phyloP scores from a whole-genome alignment of 345 rosid species.

The Salix suchowensis region DNA sequence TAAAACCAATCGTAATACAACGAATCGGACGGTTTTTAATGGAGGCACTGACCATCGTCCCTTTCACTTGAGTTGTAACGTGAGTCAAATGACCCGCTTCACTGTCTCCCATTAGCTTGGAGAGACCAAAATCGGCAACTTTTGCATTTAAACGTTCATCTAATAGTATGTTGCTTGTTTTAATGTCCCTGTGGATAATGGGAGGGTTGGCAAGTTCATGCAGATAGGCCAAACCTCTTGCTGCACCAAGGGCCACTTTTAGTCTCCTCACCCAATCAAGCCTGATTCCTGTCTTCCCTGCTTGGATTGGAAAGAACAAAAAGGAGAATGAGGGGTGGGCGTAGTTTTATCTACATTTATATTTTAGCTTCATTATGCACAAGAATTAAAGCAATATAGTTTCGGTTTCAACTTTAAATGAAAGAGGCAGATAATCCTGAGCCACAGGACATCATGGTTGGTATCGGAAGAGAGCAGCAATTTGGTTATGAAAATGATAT shows the following conservation, averaged over 20 bases:
- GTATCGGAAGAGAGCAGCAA: no score
- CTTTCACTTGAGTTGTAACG: conserved; percentile 89
- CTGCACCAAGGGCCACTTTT: conserved; percentile 70
- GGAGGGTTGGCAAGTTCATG: conserved; percentile 97
- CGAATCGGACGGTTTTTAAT: no score
- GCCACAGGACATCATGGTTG: no score
- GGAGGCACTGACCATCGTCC: conserved; percentile 71
- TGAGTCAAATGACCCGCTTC: conserved; percentile 74
- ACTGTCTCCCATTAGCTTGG: conserved; percentile 54
- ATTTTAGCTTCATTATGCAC: not conserved
- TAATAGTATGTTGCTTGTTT: conserved; percentile 73
- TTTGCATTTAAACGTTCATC: conserved; percentile 78
- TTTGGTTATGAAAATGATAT: no score
- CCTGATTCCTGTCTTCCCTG: conserved; percentile 77
- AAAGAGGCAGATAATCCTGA: no score
- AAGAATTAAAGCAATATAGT: not conserved
- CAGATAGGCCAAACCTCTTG: conserved; percentile 77
- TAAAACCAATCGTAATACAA: not conserved
- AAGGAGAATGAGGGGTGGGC: not conserved
- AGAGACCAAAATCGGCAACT: conserved; percentile 92
- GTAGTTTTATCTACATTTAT: not conserved
- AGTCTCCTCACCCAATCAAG: conserved; percentile 81
- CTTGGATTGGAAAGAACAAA: not conserved
- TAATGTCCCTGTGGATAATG: conserved; percentile 88
- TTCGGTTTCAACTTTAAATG: no score